A percentile compares a stretch with the other conserved stretches of the same genome.
phyloP scores from a whole-genome alignment of 768 basidiomycete genomes.

The Auriscalpium orientale region DNA sequence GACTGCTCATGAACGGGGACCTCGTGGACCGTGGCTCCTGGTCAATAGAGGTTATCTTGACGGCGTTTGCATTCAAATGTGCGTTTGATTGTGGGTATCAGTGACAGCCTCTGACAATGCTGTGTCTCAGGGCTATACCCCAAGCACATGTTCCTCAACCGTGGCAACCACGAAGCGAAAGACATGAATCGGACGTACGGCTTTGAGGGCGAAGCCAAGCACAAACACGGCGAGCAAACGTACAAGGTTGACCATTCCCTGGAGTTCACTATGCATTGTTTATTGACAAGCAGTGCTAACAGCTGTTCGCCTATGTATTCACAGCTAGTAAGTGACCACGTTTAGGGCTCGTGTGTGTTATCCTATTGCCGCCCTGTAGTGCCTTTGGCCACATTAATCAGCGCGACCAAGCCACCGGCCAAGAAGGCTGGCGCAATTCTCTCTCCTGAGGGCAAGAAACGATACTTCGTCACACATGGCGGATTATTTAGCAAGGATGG shows the following conservation, averaged over 20 bases:
- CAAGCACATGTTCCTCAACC: slow-evolving; percentile 82
- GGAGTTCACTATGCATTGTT: not conserved
- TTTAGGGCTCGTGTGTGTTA: not conserved
- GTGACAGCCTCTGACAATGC: slow-evolving; percentile 6
- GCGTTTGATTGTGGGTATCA: slow-evolving; percentile 21
- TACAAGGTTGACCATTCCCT: slow-evolving; percentile 57
- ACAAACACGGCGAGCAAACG: slow-evolving; percentile 92
- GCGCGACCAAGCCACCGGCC: slow-evolving; percentile 54
- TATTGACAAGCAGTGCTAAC: not conserved
- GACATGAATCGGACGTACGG: slow-evolving; percentile 96
- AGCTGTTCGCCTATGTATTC: slow-evolving; percentile 94
- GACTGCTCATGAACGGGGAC: slow-evolving; percentile 88
- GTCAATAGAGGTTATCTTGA: slow-evolving; percentile 89
- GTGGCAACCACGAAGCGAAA: slow-evolving; percentile 94
- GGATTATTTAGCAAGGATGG: slow-evolving; percentile 93
- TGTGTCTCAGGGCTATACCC: slow-evolving; percentile 78
- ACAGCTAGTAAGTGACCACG: slow-evolving; percentile 57
- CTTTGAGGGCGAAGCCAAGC: slow-evolving; percentile 92
- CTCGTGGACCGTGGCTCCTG: slow-evolving; percentile 96
- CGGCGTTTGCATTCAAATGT: slow-evolving; percentile 95
- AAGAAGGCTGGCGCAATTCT: slow-evolving; percentile 51
- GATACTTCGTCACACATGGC: slow-evolving; percentile 94
- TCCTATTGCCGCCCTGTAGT: slow-evolving; percentile 38
- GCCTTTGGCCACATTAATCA: slow-evolving; percentile 82
- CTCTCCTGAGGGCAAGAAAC: slow-evolving; percentile 72